Evolutionary conservation across 2,329 filamentous ascomycete genomes (phyloP).

Genomic region (Cladophialophora immunda): DNA sequence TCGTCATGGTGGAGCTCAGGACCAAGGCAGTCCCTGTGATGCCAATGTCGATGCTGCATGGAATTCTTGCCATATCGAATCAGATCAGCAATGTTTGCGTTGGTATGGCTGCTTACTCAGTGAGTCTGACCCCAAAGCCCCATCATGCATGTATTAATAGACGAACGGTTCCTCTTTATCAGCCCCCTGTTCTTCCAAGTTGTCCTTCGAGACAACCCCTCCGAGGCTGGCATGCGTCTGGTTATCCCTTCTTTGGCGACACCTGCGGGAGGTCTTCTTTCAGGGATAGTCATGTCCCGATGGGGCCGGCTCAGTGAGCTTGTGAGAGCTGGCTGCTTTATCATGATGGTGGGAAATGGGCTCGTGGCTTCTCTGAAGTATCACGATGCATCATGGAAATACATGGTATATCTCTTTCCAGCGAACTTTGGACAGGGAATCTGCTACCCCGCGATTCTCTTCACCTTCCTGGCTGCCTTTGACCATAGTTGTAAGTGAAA

Average conservation of each 20-base stretch:
- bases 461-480: slow-evolving; percentile 70
- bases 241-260: slow-evolving; percentile 57
- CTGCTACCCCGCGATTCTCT: slow-evolving; percentile 61
- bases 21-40: slow-evolving; percentile 56
- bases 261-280: slow-evolving; percentile 54
- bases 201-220: slow-evolving; percentile 53
- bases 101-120: slow-evolving; percentile 69
- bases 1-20: slow-evolving; percentile 51
- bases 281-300: slow-evolving; percentile 58
- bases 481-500: slow-evolving; percentile 63
- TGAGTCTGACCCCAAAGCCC: slow-evolving; percentile 49
- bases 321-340: slow-evolving; percentile 50
- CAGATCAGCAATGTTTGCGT: slow-evolving; percentile 68
- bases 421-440: slow-evolving; percentile 59
- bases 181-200: slow-evolving; percentile 57
- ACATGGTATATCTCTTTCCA: slow-evolving; percentile 55
- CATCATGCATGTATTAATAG: neutral
- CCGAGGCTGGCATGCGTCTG: slow-evolving; percentile 55
- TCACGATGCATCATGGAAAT: slow-evolving; percentile 55
- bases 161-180: slow-evolving; percentile 55
- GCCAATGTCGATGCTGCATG: slow-evolving; percentile 61
- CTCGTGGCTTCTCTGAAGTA: slow-evolving; percentile 53
- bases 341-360: slow-evolving; percentile 57
- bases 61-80: slow-evolving; percentile 62
- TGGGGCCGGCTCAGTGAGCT: slow-evolving; percentile 55